Conservation (phyloP, 2,329 filamentous ascomycete genomes). For the Aspergillus aculeatinus region DNA sequence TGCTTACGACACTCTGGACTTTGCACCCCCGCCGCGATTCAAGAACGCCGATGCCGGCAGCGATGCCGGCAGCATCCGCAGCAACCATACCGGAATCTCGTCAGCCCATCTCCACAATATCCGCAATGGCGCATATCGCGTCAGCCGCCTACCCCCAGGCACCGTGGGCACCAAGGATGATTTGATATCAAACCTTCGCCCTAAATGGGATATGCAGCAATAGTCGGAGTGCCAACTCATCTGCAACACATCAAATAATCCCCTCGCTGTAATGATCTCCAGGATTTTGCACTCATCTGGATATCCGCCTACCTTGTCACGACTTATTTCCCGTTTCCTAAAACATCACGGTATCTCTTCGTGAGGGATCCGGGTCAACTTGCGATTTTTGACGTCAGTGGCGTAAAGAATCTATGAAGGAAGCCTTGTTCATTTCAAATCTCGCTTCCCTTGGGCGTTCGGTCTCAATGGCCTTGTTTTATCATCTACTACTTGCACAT, state of each 20-base stretch:
- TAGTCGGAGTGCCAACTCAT: constrained; percentile 21
- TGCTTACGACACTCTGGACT: constrained; percentile 50
- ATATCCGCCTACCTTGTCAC: constrained; percentile 18
- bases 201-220: constrained; percentile 53
- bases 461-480: constrained; percentile 9
- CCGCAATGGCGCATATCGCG: constrained; percentile 77
- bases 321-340: constrained; percentile 19
- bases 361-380: constrained; percentile 11
- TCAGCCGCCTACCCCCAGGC: constrained; percentile 79
- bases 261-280: constrained; percentile 22
- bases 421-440: constrained; percentile 12
- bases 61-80: constrained; percentile 55
- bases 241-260: neutral
- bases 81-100: constrained; percentile 77
- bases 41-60: constrained; percentile 43
- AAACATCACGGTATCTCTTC: constrained; percentile 12
- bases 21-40: constrained; percentile 51
- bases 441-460: constrained; percentile 14
- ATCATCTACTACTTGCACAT: constrained; percentile 9
- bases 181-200: constrained; percentile 58
- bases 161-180: constrained; percentile 75
- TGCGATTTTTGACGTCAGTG: constrained; percentile 17
- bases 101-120: constrained; percentile 68
- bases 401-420: constrained; percentile 24
- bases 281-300: constrained; percentile 8